Percentiles rank a stretch among this genome's conserved stretches.
These are phyloP conservation scores for Hypoxylon sp. DNA, from an alignment of 2,329 filamentous ascomycete genomes.

Conservation along the genomic window DNA sequence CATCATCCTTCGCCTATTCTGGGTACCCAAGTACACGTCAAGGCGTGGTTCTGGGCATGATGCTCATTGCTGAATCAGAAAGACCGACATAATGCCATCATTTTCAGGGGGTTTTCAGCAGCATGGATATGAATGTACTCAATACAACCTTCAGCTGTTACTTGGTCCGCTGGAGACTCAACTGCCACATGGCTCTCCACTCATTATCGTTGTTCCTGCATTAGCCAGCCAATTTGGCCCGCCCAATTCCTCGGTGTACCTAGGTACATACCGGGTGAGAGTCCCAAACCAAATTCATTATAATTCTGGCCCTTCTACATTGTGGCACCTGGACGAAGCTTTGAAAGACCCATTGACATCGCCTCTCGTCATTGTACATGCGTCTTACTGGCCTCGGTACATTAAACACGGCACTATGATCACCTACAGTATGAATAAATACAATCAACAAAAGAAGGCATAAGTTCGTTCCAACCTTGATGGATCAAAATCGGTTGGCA, in stretches of 20 bases:
- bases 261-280: constrained; percentile 23
- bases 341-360: constrained; percentile 8
- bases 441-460: constrained; percentile 3
- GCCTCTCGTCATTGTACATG: constrained; percentile 27
- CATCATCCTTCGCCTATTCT: background rate
- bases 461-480: constrained; percentile 16
- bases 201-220: constrained; percentile 48
- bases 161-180: constrained; percentile 30
- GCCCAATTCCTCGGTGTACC: constrained; percentile 22
- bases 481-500: constrained; percentile 21
- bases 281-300: constrained; percentile 36
- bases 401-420: constrained; percentile 14
- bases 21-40: constrained; percentile 16
- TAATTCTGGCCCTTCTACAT: constrained; percentile 26
- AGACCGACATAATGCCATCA: constrained; percentile 41
- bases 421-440: constrained; percentile 16
- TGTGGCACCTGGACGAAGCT: constrained; percentile 21
- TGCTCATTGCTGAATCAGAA: constrained; percentile 25
- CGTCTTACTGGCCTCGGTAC: constrained; percentile 10
- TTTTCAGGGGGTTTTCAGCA: constrained; percentile 29
- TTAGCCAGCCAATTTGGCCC: constrained; percentile 39
- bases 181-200: constrained; percentile 50
- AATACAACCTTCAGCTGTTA: constrained; percentile 31
- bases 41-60: constrained; percentile 10
- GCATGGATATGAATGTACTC: constrained; percentile 28